Evolutionary conservation across 2,329 filamentous ascomycete genomes (phyloP), one percentile per base, ranked within the genome.

Genomic region (Myriosclerotinia scirpicola): DNA sequence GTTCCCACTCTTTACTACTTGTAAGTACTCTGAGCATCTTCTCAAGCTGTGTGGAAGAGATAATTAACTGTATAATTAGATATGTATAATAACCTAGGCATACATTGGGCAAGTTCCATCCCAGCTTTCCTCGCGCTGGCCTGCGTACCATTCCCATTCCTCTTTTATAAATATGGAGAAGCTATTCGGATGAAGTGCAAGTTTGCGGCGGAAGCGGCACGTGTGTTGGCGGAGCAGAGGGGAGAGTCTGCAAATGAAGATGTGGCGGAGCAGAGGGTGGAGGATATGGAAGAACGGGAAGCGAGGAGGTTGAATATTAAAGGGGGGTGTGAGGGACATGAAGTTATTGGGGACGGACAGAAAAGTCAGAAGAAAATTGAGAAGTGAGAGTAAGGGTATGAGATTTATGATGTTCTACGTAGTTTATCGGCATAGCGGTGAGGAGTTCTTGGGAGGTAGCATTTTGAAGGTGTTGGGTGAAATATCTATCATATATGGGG

Each of bases 131-230:
- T 94, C 5, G 85, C 90, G 0, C 76, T 93, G 3, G 84, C 82
- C 11, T 93, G 90, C 77, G 79, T 92, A 34, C 90, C 90, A 0
- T 88, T 90, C 73, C 90, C 91, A 0, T 90, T 90, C 77, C 76
- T 93, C n/a, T 91, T 94, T 77, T 90, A 90, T 79, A 87, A 84
- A 72, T 92, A 92, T 75, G 90, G 90, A 54, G 79, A 76, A 6
- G 26, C 69, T 40, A 89, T 93, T 71, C 83, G 90, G 34, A 80
- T 82, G 75, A 84, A 81, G 73, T 91, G 89, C 81, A 88, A 89
- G 79, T 92, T 84, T 73, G 86, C 90, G 6, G 83, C 85, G 12
- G 84, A 91, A 76, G 85, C 89, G 7, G 87, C 61, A 36, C 54
- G 54, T 26, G 65, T 53, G 7, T 38, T 67, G 46, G 60, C 42